phyloP scores from a whole-genome alignment of 805 yeast species.

The Nakazawaea ishiwadae region DNA sequence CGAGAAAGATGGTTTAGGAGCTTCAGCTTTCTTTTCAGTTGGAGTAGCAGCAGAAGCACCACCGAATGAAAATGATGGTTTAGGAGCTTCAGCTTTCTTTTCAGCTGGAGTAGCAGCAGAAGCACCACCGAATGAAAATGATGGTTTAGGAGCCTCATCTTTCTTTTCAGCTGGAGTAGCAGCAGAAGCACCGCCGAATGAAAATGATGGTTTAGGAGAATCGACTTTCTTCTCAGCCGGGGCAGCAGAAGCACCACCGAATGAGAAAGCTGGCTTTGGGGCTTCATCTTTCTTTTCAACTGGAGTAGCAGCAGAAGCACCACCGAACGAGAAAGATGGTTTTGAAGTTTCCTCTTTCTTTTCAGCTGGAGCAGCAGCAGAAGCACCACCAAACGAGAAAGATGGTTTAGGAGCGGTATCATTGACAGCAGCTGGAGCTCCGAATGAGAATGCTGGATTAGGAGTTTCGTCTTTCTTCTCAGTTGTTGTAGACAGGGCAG shows the following conservation, averaged over 20 bases:
- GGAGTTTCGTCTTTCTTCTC: constrained; percentile 1
- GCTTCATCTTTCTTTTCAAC: constrained; percentile 7
- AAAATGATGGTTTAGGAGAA: too few relatives aligned
- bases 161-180: too few relatives aligned
- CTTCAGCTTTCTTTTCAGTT: too few relatives aligned
- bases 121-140: too few relatives aligned
- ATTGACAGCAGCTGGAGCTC: neutral
- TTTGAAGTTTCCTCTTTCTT: constrained; percentile 5
- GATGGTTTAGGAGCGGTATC: constrained; percentile 7
- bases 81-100: too few relatives aligned
- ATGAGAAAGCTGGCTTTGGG: constrained; percentile 10
- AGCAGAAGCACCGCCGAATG: too few relatives aligned
- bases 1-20: constrained; percentile 6
- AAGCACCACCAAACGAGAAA: constrained; percentile 8
- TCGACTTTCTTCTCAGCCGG: too few relatives aligned
- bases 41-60: too few relatives aligned
- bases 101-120: too few relatives aligned
- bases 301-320: too few relatives aligned
- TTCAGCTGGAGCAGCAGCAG: constrained; percentile 2
- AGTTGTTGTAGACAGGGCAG: neutral
- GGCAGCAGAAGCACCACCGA: constrained; percentile 13
- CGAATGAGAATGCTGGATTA: constrained; percentile 16
- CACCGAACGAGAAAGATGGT: constrained; percentile 20
- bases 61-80: too few relatives aligned
- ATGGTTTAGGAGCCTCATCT: too few relatives aligned